Evolutionary conservation across 805 yeast species (phyloP).

Genomic region (Kodamaea kakaduensis): DNA sequence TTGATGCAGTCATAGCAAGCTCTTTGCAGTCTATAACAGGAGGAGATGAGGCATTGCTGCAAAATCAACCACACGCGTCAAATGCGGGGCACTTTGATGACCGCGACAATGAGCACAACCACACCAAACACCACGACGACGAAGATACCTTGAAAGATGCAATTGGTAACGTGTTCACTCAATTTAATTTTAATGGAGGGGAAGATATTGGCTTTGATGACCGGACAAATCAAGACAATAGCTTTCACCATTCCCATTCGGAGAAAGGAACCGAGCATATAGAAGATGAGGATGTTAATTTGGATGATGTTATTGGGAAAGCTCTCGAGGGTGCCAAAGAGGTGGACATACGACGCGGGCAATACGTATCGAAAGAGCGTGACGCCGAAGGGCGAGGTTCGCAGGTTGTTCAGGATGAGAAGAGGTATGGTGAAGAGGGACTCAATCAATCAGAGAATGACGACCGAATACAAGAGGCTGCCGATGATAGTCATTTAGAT

Average conservation of each 20-base stretch:
- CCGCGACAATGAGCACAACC: constrained; percentile 1
- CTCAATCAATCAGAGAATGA: too few relatives aligned
- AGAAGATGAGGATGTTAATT: constrained; percentile 7
- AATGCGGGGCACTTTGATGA: not conserved
- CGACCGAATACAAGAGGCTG: too few relatives aligned
- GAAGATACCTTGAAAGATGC: constrained; percentile 31
- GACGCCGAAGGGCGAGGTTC: too few relatives aligned
- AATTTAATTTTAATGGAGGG: constrained; percentile 21
- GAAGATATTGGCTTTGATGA: too few relatives aligned
- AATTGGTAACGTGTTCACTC: constrained; percentile 38
- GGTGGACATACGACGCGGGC: too few relatives aligned
- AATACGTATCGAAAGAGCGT: too few relatives aligned
- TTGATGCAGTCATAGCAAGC: constrained; percentile 10
- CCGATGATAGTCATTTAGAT: not conserved
- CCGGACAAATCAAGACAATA: too few relatives aligned
- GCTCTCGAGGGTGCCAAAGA: constrained; percentile 8
- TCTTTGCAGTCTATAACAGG: constrained; percentile 7
- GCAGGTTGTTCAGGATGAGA: too few relatives aligned
- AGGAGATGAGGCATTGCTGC: constrained; percentile 11
- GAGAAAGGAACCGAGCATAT: not conserved
- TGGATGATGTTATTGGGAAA: constrained; percentile 4
- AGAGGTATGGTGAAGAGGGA: not conserved
- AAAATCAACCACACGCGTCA: constrained; percentile 6
- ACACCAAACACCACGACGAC: constrained; percentile 15
- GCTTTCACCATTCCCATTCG: constrained; percentile 3